These are phyloP conservation scores for Chlorociboria aeruginascens DNA, from an alignment of 495 filamentous ascomycete genomes.

Conservation along the genomic window DNA sequence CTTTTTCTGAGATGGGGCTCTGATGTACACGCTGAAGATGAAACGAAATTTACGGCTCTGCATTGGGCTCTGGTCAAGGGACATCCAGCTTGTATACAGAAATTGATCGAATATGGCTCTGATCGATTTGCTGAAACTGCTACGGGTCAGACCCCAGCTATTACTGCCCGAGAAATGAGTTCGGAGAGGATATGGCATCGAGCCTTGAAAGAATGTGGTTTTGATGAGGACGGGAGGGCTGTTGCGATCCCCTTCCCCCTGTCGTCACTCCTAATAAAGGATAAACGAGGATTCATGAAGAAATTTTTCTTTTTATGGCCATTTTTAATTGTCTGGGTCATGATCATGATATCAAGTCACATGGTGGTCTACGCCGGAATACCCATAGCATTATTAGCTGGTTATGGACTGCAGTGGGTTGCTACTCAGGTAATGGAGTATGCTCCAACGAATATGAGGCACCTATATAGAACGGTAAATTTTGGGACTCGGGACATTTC, in stretches of 20 bases:
- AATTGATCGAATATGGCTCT: constrained; percentile 85
- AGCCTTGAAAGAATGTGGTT: constrained; percentile 77
- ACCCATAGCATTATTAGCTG: constrained; percentile 51
- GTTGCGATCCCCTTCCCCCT: constrained; percentile 47
- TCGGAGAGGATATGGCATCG: constrained; percentile 69
- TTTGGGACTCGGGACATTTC: constrained; percentile 3
- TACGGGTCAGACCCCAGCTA: constrained; percentile 77
- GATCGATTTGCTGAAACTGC: constrained; percentile 80
- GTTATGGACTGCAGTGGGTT: constrained; percentile 66
- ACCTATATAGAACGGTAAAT: constrained; percentile 74
- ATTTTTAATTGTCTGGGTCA: constrained; percentile 57
- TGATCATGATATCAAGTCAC: constrained; percentile 58
- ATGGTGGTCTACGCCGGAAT: constrained; percentile 64
- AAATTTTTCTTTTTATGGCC: constrained; percentile 91
- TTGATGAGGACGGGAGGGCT: constrained; percentile 62
- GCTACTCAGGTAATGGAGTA: constrained; percentile 66
- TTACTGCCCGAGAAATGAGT: constrained; percentile 82
- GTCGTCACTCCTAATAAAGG: constrained; percentile 47
- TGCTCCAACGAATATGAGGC: constrained; percentile 74
- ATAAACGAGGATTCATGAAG: constrained; percentile 59
- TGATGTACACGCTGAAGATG: constrained; percentile 79
- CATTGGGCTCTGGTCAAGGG: constrained; percentile 97
- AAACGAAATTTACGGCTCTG: constrained; percentile 82
- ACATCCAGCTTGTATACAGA: constrained; percentile 71
- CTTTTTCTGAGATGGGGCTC: constrained; percentile 91